These are phyloP conservation scores for Rhizophlyctis rosea DNA, from an alignment of 192 early-diverging fungal species.

Conservation along the genomic window DNA sequence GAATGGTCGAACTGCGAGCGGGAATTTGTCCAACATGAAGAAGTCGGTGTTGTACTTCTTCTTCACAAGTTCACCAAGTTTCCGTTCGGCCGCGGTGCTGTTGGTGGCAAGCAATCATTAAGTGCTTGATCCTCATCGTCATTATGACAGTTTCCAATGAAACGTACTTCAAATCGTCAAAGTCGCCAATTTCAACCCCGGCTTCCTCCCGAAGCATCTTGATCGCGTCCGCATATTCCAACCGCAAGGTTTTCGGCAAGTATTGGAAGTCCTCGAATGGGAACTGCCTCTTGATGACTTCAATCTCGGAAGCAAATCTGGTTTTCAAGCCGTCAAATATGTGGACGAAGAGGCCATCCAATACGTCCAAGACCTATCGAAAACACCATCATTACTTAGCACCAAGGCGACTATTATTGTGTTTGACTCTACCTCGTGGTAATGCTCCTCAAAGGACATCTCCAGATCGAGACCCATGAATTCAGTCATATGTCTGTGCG, in stretches of 20 bases:
- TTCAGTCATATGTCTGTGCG: slow-evolving; percentile 99
- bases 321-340: slow-evolving; percentile 88
- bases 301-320: slow-evolving; percentile 80
- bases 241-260: slow-evolving; percentile 73
- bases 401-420: background rate
- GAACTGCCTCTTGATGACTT: slow-evolving; percentile 81
- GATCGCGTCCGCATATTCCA: slow-evolving; percentile 89
- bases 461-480: slow-evolving; percentile 98
- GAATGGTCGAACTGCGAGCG: slow-evolving; percentile 91
- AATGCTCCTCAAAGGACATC: slow-evolving; percentile 98
- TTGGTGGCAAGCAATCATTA: background rate
- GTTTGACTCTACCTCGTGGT: slow-evolving; percentile 81
- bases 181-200: slow-evolving; percentile 87
- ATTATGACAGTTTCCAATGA: no score
- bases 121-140: no score
- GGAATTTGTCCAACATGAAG: slow-evolving; percentile 99
- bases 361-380: slow-evolving; percentile 65
- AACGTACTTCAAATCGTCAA: slow-evolving; percentile 77
- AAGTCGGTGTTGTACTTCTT: slow-evolving; percentile 97
- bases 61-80: slow-evolving; percentile 83
- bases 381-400: background rate
- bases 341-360: slow-evolving; percentile 88
- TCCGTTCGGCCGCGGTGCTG: slow-evolving; percentile 80
- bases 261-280: slow-evolving; percentile 89
- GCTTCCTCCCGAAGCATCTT: slow-evolving; percentile 78